phyloP scores from a whole-genome alignment of 2,329 filamentous ascomycete genomes.

The Fusarium luffae region DNA sequence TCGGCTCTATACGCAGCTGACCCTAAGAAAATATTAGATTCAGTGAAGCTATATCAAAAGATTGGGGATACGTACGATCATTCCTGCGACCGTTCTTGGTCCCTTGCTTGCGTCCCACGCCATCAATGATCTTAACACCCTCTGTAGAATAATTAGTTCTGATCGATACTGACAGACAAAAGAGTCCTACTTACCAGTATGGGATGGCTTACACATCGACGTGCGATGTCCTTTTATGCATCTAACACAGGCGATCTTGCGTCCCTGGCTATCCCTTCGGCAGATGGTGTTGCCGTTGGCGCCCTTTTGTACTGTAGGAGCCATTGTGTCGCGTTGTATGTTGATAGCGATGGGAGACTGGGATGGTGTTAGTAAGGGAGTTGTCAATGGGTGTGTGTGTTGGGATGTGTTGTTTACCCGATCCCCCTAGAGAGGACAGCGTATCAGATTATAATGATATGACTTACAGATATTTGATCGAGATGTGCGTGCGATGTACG shows the following conservation, averaged over 20 bases:
- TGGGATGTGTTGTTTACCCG: no score
- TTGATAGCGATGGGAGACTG: background rate
- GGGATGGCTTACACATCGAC: background rate
- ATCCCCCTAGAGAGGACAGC: no score
- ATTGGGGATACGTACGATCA: background rate
- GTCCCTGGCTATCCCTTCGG: background rate
- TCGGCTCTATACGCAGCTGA: fast-evolving
- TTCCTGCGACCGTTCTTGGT: background rate
- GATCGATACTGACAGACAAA: background rate
- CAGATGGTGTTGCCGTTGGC: background rate
- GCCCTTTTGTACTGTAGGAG: background rate
- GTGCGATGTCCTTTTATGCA: background rate
- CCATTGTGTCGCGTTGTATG: background rate
- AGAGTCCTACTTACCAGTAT: background rate
- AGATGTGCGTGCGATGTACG: no score
- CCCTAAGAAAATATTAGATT: background rate
- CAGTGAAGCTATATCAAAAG: background rate
- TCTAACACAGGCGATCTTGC: background rate
- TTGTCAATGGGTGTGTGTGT: no score
- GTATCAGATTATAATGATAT: no score
- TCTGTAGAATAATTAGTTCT: background rate
- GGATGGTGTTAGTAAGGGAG: background rate
- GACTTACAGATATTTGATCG: no score
- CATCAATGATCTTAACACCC: background rate
- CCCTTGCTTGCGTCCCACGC: background rate